Conservation (phyloP, 371 early-diverging fungal genomes). For the Rhizomucor miehei region DNA sequence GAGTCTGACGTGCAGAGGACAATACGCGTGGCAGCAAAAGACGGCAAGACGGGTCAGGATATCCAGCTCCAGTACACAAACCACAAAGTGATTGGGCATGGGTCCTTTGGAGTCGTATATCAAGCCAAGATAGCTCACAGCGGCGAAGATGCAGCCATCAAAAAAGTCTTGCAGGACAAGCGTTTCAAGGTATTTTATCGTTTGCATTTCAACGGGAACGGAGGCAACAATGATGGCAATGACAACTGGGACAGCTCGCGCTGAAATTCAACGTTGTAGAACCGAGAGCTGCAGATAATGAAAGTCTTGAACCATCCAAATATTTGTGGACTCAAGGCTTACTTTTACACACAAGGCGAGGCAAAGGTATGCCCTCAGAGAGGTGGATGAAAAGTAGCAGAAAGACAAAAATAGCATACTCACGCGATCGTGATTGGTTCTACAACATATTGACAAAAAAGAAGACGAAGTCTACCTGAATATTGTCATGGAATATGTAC, state of each 20-base stretch:
- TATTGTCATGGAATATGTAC: constrained; percentile 90
- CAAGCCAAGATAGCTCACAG: constrained; percentile 79
- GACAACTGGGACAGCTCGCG: not conserved
- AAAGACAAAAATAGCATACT: constrained; percentile 16
- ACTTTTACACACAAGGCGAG: constrained; percentile 88
- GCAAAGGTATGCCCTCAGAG: constrained; percentile 42
- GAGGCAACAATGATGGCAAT: not conserved
- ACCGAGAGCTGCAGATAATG: constrained; percentile 97
- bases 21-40: constrained; percentile 59
- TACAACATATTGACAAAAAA: constrained; percentile 12
- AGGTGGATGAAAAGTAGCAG: not conserved
- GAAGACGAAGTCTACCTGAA: constrained; percentile 95
- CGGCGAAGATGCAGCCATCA: constrained; percentile 83
- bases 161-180: constrained; percentile 95
- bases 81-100: constrained; percentile 88
- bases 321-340: constrained; percentile 81
- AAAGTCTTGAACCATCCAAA: constrained; percentile 86
- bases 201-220: no score
- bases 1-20: constrained; percentile 1
- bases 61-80: constrained; percentile 83
- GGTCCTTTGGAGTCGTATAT: constrained; percentile 95
- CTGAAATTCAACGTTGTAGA: constrained; percentile 43
- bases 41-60: constrained; percentile 78
- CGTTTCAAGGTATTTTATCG: constrained; percentile 86
- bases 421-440: constrained; percentile 4